Evolutionary conservation across 192 early-diverging fungal genomes (phyloP).

Genomic region (Entomortierella lignicola): DNA sequence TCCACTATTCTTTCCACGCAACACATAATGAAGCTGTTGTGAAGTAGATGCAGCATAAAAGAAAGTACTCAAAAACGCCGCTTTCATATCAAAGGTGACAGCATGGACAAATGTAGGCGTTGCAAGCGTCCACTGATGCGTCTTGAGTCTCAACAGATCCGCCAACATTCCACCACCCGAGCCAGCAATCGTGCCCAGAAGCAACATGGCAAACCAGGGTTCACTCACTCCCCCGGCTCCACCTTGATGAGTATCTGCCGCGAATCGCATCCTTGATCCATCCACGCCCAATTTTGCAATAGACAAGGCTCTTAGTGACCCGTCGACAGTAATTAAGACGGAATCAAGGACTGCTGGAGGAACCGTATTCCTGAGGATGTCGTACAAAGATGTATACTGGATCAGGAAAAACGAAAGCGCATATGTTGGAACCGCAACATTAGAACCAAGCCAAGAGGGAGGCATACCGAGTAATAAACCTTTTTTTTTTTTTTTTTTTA

Average conservation of each 20-base stretch:
- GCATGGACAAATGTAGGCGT: conserved; percentile 22
- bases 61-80: conserved; percentile 32
- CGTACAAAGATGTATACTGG: conserved; percentile 42
- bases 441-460: conserved; percentile 54
- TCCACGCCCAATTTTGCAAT: conserved; percentile 47
- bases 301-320: conserved; percentile 37
- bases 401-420: conserved; percentile 38
- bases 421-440: conserved; percentile 46
- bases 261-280: conserved; percentile 51
- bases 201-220: conserved; percentile 51
- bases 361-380: conserved; percentile 23
- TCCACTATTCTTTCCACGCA: conserved; percentile 3
- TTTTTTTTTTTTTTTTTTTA: too few species aligned
- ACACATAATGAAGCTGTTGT: conserved; percentile 25
- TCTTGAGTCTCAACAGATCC: conserved; percentile 35
- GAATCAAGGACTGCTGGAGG: conserved; percentile 36
- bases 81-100: conserved; percentile 49
- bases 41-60: conserved; percentile 51
- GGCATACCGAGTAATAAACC: conserved; percentile 53
- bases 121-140: conserved; percentile 31
- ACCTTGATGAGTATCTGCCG: conserved; percentile 32
- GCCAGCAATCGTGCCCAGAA: conserved; percentile 42
- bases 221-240: conserved; percentile 15
- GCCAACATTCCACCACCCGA: conserved; percentile 49
- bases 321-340: conserved; percentile 30